Evolutionary conservation across 2,329 filamentous ascomycete genomes (phyloP).

Genomic region (Clonostachys rhizophaga): DNA sequence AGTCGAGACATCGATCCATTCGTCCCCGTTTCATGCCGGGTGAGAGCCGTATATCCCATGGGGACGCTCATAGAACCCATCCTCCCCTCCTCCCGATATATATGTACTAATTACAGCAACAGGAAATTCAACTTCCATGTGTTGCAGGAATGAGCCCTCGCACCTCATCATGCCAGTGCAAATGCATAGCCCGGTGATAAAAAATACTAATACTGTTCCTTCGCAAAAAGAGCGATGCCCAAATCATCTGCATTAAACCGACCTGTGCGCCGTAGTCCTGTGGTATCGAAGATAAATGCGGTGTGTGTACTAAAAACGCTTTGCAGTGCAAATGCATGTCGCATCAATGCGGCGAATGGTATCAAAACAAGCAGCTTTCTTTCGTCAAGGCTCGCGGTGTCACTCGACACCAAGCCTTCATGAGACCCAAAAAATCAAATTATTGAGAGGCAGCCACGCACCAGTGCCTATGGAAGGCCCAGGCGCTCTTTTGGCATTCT

Average conservation of each 20-base stretch:
- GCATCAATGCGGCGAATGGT: not conserved
- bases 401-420: not conserved
- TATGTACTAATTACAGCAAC: too few relatives aligned
- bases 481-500: conserved; percentile 98
- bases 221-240: not conserved
- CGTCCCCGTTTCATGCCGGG: too few relatives aligned
- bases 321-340: conserved; percentile 32
- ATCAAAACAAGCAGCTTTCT: not conserved
- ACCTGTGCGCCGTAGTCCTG: conserved; percentile 12
- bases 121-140: too few relatives aligned
- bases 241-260: not conserved
- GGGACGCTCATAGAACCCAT: too few relatives aligned
- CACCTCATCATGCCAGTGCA: not conserved
- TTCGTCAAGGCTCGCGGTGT: not conserved
- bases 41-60: too few relatives aligned
- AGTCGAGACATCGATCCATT: too few relatives aligned
- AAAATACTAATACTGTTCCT: not conserved
- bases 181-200: not conserved
- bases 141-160: not conserved
- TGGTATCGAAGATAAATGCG: conserved; percentile 38
- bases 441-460: conserved; percentile 66
- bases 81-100: too few relatives aligned
- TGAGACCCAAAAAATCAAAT: not conserved
- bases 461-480: conserved; percentile 98
- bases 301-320: conserved; percentile 32